Evolutionary conservation across 2,329 filamentous ascomycete species (phyloP).

Genomic region (Nemania sp.): DNA sequence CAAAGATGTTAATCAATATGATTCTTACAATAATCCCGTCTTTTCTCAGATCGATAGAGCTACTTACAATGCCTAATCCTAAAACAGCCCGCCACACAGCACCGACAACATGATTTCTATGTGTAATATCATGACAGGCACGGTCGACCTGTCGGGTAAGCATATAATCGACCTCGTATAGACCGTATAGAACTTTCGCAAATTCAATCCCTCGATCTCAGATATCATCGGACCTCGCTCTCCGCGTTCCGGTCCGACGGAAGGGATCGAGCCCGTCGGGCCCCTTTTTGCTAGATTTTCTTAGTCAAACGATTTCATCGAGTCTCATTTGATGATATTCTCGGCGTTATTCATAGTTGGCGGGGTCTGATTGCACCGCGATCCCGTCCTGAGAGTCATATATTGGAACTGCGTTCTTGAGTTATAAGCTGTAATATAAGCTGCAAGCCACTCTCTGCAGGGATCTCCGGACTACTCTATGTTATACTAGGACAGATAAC

Average conservation of each 20-base stretch:
- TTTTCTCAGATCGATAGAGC: not conserved
- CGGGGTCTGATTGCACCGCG: slow-evolving; percentile 1
- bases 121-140: not conserved
- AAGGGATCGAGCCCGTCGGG: slow-evolving; percentile 2
- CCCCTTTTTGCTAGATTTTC: not conserved
- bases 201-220: not conserved
- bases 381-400: not conserved
- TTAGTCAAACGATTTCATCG: not conserved
- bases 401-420: not conserved
- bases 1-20: not conserved
- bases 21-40: not conserved
- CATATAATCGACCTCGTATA: not conserved
- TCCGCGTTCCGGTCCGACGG: slow-evolving; percentile 5
- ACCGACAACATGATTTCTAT: not conserved
- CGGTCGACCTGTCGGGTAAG: not conserved
- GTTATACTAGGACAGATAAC: slow-evolving; percentile 26
- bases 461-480: slow-evolving; percentile 18
- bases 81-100: not conserved
- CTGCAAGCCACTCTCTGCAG: not conserved
- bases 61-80: not conserved
- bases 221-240: not conserved
- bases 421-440: not conserved
- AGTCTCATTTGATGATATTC: not conserved
- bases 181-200: not conserved
- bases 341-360: not conserved